These are phyloP conservation scores for Aurantiochytrium sp. DNA, from an alignment of 108 stramenopile genomes.

Conservation along the genomic window DNA sequence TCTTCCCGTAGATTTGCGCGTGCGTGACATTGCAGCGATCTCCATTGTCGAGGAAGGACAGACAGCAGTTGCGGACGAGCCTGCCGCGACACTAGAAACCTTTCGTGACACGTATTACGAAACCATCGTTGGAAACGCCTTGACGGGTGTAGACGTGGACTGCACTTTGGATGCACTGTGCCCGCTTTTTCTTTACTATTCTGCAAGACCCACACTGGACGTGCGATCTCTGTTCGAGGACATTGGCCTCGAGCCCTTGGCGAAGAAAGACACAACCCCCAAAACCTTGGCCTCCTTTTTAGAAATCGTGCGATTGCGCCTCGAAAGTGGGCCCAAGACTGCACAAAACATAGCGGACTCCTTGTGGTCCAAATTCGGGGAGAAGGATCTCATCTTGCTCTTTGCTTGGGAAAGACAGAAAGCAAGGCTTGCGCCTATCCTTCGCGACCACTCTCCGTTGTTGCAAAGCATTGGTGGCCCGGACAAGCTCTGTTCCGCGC, in stretches of 20 bases:
- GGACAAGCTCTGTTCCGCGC: background rate
- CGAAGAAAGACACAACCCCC: background rate
- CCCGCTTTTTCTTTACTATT: background rate
- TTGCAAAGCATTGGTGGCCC: background rate
- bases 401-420: background rate
- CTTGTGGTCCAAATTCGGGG: background rate
- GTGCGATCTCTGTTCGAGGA: background rate
- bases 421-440: background rate
- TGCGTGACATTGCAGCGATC: background rate
- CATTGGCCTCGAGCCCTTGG: background rate
- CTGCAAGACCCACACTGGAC: background rate
- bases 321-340: background rate
- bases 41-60: too few species aligned
- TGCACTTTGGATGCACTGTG: background rate
- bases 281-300: background rate
- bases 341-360: background rate
- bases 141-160: background rate
- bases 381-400: background rate
- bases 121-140: background rate
- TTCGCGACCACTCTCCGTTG: background rate
- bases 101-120: background rate
- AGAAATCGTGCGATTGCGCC: background rate
- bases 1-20: background rate
- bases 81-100: background rate
- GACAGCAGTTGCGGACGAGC: too few species aligned